Percentiles rank a stretch among this genome's conserved stretches.
Conservation (phyloP, 208 protist genomes). For the Crithidia acanthocephali region DNA sequence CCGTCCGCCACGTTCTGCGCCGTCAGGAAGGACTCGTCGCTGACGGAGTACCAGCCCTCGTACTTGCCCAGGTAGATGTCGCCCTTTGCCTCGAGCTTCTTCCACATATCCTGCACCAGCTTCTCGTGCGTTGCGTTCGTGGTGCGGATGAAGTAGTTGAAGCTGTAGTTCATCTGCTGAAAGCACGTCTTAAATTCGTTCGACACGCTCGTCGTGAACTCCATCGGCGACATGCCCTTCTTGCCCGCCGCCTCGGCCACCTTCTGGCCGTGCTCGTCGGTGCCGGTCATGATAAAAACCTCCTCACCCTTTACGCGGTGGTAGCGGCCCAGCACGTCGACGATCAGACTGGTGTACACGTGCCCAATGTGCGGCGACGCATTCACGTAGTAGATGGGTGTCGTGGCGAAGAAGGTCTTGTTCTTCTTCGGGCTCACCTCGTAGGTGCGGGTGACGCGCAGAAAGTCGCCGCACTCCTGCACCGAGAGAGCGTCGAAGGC, state of each 20-base stretch:
- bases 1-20: conserved; percentile 80
- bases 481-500: conserved; percentile 74
- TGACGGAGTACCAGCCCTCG: conserved; percentile 99
- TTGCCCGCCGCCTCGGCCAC: conserved; percentile 91
- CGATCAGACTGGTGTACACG: conserved; percentile 91
- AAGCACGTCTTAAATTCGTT: conserved; percentile 93
- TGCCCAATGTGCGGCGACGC: conserved; percentile 93
- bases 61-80: conserved; percentile 98
- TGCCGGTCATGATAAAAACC: conserved; percentile 96
- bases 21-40: conserved; percentile 97
- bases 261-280: conserved; percentile 99
- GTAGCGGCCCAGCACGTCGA: conserved; percentile 90
- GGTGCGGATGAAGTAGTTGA: conserved; percentile 98
- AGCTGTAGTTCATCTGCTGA: conserved; percentile 83
- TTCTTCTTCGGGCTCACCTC: conserved; percentile 60
- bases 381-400: conserved; percentile 95
- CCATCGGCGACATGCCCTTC: conserved; percentile 72
- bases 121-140: conserved; percentile 91
- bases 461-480: conserved; percentile 84
- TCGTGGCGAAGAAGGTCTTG: conserved; percentile 90
- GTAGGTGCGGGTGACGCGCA: conserved; percentile 76
- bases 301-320: conserved; percentile 85
- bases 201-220: conserved; percentile 93
- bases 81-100: conserved; percentile 84
- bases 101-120: conserved; percentile 91